These are phyloP conservation scores for Alnus rubra DNA, from an alignment of 306 rosid genomes.

Conservation along the genomic window DNA sequence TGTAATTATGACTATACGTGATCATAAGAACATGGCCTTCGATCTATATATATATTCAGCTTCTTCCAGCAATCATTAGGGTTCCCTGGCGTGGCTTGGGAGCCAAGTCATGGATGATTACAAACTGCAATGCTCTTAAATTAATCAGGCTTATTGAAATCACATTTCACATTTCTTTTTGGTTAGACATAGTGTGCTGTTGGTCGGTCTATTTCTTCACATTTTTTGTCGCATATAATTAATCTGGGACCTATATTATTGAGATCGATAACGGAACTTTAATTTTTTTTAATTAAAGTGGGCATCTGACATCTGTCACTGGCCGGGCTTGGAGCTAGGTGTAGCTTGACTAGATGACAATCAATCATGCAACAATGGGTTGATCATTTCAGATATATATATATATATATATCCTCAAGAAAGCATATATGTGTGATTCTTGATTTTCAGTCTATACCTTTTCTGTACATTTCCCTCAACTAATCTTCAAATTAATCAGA, in stretches of 20 bases:
- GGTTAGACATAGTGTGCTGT: neutral
- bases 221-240: neutral
- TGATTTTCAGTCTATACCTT: too few relatives aligned
- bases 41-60: neutral
- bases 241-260: neutral
- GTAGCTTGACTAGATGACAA: too few relatives aligned
- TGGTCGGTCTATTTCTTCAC: neutral
- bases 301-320: neutral
- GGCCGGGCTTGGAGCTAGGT: too few relatives aligned
- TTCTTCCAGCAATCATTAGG: constrained; percentile 8
- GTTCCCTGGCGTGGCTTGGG: constrained; percentile 26
- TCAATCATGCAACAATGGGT: too few relatives aligned
- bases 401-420: too few relatives aligned
- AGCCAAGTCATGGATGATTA: constrained; percentile 28
- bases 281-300: neutral
- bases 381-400: too few relatives aligned
- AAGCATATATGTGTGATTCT: too few relatives aligned
- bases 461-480: too few relatives aligned
- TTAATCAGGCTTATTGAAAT: neutral
- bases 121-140: neutral
- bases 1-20: neutral
- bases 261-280: too few relatives aligned
- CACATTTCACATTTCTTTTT: constrained; percentile 15
- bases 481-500: too few relatives aligned
- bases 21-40: neutral